Conservation (phyloP, 2,329 filamentous ascomycete genomes). For the Fusarium sp. region DNA sequence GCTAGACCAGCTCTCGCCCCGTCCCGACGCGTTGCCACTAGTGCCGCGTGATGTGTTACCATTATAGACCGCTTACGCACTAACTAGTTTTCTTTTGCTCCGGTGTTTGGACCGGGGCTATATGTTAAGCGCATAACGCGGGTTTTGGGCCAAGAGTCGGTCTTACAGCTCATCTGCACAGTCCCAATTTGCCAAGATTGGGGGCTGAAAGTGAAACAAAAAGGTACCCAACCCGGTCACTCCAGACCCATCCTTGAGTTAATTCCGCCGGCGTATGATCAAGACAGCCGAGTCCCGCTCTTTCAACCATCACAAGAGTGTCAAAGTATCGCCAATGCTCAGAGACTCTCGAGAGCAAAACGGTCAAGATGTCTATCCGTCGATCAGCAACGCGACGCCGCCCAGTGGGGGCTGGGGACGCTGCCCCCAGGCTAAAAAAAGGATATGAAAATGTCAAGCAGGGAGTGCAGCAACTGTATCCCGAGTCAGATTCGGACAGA, state of each 20-base stretch:
- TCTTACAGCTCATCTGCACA: neutral
- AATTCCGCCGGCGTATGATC: neutral
- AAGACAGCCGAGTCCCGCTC: neutral
- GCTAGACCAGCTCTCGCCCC: neutral
- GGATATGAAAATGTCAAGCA: slow-evolving; percentile 57
- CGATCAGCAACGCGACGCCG: slow-evolving; percentile 42
- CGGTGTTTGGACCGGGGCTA: neutral
- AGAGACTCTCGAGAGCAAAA: neutral
- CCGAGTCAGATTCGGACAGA: slow-evolving; percentile 46
- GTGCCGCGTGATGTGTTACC: neutral
- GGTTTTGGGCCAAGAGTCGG: neutral
- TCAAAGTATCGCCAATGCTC: slow-evolving; percentile 4
- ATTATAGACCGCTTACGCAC: neutral
- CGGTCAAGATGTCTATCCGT: slow-evolving; percentile 28
- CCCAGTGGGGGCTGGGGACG: slow-evolving; percentile 29
- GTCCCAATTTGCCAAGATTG: slow-evolving; percentile 3
- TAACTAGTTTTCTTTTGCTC: neutral
- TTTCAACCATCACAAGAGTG: neutral
- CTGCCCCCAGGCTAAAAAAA: slow-evolving; percentile 49
- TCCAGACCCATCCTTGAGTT: neutral
- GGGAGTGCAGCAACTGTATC: slow-evolving; percentile 58
- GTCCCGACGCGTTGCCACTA: neutral
- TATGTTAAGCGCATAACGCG: slow-evolving; percentile 4
- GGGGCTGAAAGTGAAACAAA: slow-evolving; percentile 27
- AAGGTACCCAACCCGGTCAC: too few relatives aligned